A percentile compares a stretch with the other conserved stretches of the same genome.
Conservation (phyloP, 805 yeast genomes). For the Saccharomycopsis olivae region DNA sequence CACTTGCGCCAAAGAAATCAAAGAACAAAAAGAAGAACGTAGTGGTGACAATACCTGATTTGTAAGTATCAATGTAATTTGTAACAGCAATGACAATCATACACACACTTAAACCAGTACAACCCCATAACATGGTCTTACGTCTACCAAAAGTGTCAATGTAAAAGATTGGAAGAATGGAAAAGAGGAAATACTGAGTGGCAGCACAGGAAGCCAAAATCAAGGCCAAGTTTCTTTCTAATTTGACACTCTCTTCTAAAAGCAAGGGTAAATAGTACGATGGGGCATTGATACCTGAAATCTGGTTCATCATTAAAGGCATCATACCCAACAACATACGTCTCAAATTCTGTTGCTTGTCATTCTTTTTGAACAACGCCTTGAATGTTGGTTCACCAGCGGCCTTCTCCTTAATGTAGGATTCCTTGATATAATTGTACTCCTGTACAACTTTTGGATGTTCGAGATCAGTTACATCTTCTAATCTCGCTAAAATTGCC, state of each 20-base stretch:
- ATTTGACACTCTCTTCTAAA: slow-evolving; percentile 39
- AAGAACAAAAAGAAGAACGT: slow-evolving; percentile 51
- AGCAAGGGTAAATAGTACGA: slow-evolving; percentile 51
- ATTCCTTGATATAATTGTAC: not conserved
- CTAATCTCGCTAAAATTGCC: slow-evolving; percentile 27
- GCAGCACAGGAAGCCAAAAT: slow-evolving; percentile 56
- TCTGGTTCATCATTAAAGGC: slow-evolving; percentile 57
- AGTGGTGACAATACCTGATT: slow-evolving; percentile 42
- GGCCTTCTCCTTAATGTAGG: slow-evolving; percentile 1
- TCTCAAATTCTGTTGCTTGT: slow-evolving; percentile 39
- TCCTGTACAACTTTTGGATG: slow-evolving; percentile 22
- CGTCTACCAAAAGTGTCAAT: slow-evolving; percentile 61
- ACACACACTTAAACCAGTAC: slow-evolving; percentile 36
- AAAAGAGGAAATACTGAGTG: slow-evolving; percentile 43
- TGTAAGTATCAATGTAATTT: slow-evolving; percentile 35
- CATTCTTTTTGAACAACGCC: slow-evolving; percentile 1
- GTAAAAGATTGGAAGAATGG: slow-evolving; percentile 44
- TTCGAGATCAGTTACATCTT: slow-evolving; percentile 34
- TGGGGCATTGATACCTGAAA: slow-evolving; percentile 60
- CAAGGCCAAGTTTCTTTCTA: slow-evolving; percentile 41
- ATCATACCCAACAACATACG: slow-evolving; percentile 53
- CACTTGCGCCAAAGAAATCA: slow-evolving; percentile 24
- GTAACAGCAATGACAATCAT: slow-evolving; percentile 26
- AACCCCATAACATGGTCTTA: slow-evolving; percentile 40
- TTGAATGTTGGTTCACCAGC: slow-evolving; percentile 5